A percentile compares a stretch with the other conserved stretches of the same genome.
Conservation (phyloP, 345 rosid genomes). For the Clarkia xantiana region DNA sequence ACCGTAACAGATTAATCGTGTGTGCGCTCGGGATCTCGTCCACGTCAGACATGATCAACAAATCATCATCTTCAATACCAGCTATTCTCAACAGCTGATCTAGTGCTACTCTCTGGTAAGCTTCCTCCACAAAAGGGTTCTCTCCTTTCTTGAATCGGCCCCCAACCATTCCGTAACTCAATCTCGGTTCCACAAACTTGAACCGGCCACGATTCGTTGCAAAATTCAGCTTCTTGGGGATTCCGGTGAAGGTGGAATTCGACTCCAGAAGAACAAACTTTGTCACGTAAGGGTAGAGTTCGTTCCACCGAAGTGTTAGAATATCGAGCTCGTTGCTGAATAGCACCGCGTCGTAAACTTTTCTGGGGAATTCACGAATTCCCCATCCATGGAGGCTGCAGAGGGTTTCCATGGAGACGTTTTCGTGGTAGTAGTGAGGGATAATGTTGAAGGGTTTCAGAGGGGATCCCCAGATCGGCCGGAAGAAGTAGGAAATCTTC, state of each 20-base stretch:
- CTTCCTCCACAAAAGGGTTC: constrained; percentile 23
- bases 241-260: constrained; percentile 21
- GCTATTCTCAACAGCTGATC: constrained; percentile 20
- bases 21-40: constrained; percentile 26
- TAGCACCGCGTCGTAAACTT: constrained; percentile 20
- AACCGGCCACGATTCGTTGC: constrained; percentile 12
- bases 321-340: constrained; percentile 24
- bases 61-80: constrained; percentile 20
- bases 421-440: constrained; percentile 20
- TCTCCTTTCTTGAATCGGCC: constrained; percentile 20
- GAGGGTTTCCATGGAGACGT: constrained; percentile 19
- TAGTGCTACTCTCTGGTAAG: constrained; percentile 22
- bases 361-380: constrained; percentile 18
- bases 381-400: constrained; percentile 24
- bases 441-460: constrained; percentile 12
- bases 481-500: constrained; percentile 14
- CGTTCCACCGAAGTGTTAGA: constrained; percentile 20
- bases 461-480: constrained; percentile 17
- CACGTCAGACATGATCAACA: constrained; percentile 26
- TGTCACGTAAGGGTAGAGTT: constrained; percentile 17
- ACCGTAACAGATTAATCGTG: constrained; percentile 20
- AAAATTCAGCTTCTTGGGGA: constrained; percentile 13
- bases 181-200: constrained; percentile 19
- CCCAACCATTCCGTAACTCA: constrained; percentile 16
- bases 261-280: constrained; percentile 24